Evolutionary conservation across 2,329 filamentous ascomycete species (phyloP).

Genomic region (Xylariomycetidae sp.): DNA sequence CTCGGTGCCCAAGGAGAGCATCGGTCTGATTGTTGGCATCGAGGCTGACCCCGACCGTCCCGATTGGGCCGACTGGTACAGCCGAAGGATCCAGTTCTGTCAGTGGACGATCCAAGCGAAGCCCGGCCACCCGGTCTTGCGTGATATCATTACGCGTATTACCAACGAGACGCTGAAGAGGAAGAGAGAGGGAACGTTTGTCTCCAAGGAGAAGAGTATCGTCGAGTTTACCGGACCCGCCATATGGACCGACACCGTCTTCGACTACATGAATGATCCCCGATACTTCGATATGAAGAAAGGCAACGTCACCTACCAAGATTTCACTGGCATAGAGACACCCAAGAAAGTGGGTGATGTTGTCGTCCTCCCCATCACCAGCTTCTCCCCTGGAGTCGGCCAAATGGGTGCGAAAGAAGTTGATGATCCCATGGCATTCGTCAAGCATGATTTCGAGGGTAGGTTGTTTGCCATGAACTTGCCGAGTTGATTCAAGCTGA

Average conservation of each 20-base stretch:
- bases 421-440: constrained; percentile 94
- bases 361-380: constrained; percentile 88
- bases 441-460: constrained; percentile 97
- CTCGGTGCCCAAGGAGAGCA: constrained; percentile 65
- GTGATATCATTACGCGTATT: constrained; percentile 80
- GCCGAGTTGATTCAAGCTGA: constrained; percentile 11
- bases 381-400: constrained; percentile 89
- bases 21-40: constrained; percentile 89
- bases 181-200: constrained; percentile 52
- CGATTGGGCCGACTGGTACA: constrained; percentile 96
- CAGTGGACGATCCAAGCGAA: constrained; percentile 99
- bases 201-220: constrained; percentile 61
- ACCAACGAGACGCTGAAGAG: constrained; percentile 72
- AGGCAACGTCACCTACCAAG: constrained; percentile 72
- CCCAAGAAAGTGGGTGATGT: constrained; percentile 90
- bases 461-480: constrained; percentile 15
- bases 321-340: constrained; percentile 81
- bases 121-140: constrained; percentile 84
- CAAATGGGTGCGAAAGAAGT: constrained; percentile 88
- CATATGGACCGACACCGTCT: constrained; percentile 88
- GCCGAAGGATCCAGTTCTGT: constrained; percentile 92
- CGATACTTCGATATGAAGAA: constrained; percentile 77
- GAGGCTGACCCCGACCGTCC: constrained; percentile 90
- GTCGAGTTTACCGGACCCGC: constrained; percentile 94
- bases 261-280: constrained; percentile 88